phyloP scores from a whole-genome alignment of 805 yeast genomes.

The Saturnispora galanensis region DNA sequence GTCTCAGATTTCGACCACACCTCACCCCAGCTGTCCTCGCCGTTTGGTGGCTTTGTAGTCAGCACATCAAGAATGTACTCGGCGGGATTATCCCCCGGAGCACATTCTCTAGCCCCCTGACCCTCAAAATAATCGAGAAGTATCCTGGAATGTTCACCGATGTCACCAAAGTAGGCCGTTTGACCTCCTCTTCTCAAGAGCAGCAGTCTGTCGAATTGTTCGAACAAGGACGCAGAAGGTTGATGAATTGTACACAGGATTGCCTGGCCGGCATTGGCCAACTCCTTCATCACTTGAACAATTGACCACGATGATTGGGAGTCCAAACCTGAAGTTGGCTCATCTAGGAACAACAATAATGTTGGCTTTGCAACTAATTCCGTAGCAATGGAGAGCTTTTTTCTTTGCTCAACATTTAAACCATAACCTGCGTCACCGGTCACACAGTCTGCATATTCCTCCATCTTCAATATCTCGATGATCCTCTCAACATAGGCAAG shows the following conservation, averaged over 20 bases:
- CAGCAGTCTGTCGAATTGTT: conserved; percentile 31
- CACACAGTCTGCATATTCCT: conserved; percentile 41
- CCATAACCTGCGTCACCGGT: conserved; percentile 39
- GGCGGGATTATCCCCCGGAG: conserved; percentile 56
- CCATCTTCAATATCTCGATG: conserved; percentile 32
- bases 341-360: conserved; percentile 44
- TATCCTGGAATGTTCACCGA: conserved; percentile 35
- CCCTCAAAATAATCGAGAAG: conserved; percentile 38
- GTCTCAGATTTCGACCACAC: conserved; percentile 40
- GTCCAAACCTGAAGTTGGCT: conserved; percentile 53
- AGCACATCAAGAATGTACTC: conserved; percentile 65
- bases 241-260: conserved; percentile 49
- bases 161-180: conserved; percentile 46
- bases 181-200: conserved; percentile 42
- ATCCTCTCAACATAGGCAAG: conserved; percentile 34
- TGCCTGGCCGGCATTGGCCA: conserved; percentile 47
- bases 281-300: conserved; percentile 38
- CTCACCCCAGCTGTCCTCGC: conserved; percentile 50
- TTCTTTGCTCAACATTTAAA: conserved; percentile 45
- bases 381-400: conserved; percentile 45
- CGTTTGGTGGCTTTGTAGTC: conserved; percentile 75
- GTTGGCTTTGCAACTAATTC: conserved; percentile 48
- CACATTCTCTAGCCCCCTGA: conserved; percentile 58
- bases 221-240: conserved; percentile 38
- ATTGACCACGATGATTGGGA: conserved; percentile 54